Evolutionary conservation across 2,329 filamentous ascomycete species (phyloP).

Genomic region (Diaporthe amygdali): DNA sequence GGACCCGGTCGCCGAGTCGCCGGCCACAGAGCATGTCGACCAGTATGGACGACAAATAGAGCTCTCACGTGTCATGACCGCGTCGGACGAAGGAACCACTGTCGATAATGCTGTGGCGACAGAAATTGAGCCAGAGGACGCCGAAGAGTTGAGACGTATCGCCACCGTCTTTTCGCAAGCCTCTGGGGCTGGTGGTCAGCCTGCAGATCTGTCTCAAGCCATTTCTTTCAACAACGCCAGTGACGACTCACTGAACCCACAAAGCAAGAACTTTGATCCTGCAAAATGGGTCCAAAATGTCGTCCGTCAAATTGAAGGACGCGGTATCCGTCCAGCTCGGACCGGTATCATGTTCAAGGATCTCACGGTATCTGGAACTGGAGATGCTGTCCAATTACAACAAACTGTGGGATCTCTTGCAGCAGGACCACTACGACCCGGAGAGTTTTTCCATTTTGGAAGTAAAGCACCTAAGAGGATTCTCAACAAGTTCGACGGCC

Average conservation of each 20-base stretch:
- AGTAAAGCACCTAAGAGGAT: constrained; percentile 61
- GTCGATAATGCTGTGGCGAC: neutral
- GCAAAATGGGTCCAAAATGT: constrained; percentile 47
- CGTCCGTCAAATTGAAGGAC: constrained; percentile 51
- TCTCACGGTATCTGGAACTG: constrained; percentile 70
- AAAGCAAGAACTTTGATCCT: constrained; percentile 45
- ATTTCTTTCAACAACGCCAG: constrained; percentile 26
- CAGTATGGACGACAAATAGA: neutral
- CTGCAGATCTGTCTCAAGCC: neutral
- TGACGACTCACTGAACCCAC: constrained; percentile 43
- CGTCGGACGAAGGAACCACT: neutral
- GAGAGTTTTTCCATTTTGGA: constrained; percentile 57
- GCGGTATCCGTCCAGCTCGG: constrained; percentile 57
- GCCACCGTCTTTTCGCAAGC: constrained; percentile 10
- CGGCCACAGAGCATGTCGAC: neutral
- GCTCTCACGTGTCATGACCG: neutral
- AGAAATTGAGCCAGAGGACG: constrained; percentile 7
- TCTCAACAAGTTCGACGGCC: constrained; percentile 66
- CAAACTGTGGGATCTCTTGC: constrained; percentile 67
- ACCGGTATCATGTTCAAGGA: constrained; percentile 70
- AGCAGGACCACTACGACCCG: constrained; percentile 60
- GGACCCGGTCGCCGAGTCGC: neutral
- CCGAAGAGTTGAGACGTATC: constrained; percentile 12
- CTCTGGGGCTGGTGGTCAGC: neutral
- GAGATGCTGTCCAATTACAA: constrained; percentile 71